Evolutionary conservation across 345 rosid genomes (phyloP).

Genomic region (Murraya koenigii): DNA sequence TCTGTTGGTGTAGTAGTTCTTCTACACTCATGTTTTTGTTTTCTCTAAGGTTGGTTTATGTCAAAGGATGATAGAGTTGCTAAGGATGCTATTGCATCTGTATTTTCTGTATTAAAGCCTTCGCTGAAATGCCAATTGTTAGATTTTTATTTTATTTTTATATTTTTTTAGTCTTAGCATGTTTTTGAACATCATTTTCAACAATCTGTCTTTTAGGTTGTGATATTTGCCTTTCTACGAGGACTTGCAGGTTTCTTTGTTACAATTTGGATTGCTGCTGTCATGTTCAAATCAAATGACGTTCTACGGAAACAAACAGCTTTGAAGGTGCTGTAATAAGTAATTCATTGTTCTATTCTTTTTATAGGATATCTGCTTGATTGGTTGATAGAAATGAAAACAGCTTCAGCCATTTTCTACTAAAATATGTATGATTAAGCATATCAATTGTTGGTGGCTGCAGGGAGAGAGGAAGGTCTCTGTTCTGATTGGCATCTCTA

Average conservation of each 20-base stretch:
- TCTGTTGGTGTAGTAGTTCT: background rate
- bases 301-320: conserved; percentile 93
- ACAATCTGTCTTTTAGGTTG: conserved; percentile 1
- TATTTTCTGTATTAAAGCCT: background rate
- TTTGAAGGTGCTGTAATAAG: conserved; percentile 59
- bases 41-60: background rate
- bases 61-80: background rate
- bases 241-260: conserved; percentile 84
- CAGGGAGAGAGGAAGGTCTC: conserved; percentile 98
- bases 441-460: conserved; percentile 29
- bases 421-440: conserved; percentile 13
- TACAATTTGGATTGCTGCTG: conserved; percentile 95
- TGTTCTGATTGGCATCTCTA: conserved; percentile 63
- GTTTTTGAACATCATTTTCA: background rate
- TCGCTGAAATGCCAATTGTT: background rate
- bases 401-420: background rate
- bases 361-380: background rate
- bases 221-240: conserved; percentile 25
- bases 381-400: background rate
- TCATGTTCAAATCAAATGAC: conserved; percentile 98
- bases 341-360: background rate
- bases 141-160: background rate
- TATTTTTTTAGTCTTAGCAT: background rate
- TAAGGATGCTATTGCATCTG: background rate
- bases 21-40: background rate